A percentile compares a stretch with the other conserved stretches of the same genome.
phyloP scores from a whole-genome alignment of 192 early-diverging fungal genomes.

The Gamsiella multidivaricata region DNA sequence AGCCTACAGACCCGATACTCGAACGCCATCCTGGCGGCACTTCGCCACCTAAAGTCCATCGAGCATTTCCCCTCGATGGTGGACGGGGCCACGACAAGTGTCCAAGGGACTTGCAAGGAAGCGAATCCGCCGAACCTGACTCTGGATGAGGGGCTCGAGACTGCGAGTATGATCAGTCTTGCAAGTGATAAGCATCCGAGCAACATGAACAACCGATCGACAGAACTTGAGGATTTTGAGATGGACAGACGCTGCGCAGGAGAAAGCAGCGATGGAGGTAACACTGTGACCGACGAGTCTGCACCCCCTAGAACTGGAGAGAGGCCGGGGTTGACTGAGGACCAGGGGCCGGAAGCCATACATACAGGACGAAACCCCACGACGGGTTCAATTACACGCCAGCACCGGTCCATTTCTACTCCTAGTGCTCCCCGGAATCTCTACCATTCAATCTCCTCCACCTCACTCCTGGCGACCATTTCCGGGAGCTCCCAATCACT shows the following conservation, averaged over 20 bases:
- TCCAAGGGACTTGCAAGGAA: neutral
- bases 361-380: neutral
- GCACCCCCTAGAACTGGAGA: too few relatives aligned
- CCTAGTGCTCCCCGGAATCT: neutral
- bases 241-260: neutral
- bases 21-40: slow-evolving; percentile 15
- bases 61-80: neutral
- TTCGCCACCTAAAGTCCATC: slow-evolving; percentile 25
- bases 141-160: slow-evolving; percentile 20
- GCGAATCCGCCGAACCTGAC: neutral
- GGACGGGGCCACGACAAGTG: neutral
- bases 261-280: too few relatives aligned
- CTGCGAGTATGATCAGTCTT: slow-evolving; percentile 11
- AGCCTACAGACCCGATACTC: slow-evolving; percentile 1
- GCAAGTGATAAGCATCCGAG: neutral
- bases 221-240: neutral
- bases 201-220: too few relatives aligned
- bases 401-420: neutral
- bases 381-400: neutral
- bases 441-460: neutral
- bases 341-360: too few relatives aligned
- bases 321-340: too few relatives aligned
- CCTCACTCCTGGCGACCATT: slow-evolving; percentile 27
- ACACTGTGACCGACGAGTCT: too few relatives aligned
- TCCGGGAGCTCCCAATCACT: slow-evolving; percentile 39